Base-by-base conservation (phyloP, 2,329 filamentous ascomycete species). In the Penicillium sp. region DNA sequence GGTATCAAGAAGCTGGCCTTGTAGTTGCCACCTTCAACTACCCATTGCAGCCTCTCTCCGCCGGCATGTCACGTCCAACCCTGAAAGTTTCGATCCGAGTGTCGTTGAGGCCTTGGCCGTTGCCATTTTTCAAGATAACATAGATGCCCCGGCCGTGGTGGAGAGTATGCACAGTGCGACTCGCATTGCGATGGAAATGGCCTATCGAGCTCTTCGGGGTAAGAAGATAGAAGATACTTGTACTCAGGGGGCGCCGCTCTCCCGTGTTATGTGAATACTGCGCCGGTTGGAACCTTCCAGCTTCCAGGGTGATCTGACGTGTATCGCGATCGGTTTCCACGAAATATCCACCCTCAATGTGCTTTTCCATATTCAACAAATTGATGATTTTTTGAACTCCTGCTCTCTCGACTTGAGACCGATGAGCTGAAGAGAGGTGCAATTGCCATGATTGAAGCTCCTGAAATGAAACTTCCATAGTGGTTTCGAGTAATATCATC, bases 281-380 rank as follows among this genome's bases (percentile, higher is more conserved):
- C 87, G 27, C 7, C 6, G 21, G 22, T 27, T 9, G 11, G 14
- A 24, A 5, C 2, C n/a, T 11, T n/a, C 14, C 13, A 14, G 18
- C 85, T 0, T 83, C 82, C 27, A 84, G 86, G 0, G 83, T 79
- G 16, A 89, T 74, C 2, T 75, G 75, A 13, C 74, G 71, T 2
- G 75, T 62, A 58, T 81, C 77, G 52, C 80, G 77, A 70, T 89
- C 84, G 1, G 85, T 89, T 67, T 87, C 83, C 58, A 71, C 72
- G 63, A 83, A 89, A 73, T 85, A 88, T 43, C 86, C 85, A 49
- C 86, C 86, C 73, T 88, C 85, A 42, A 84, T 78, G 69, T 89
- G 85, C 8, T 78, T 73, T 45, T 75, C 66, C 24, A 87, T 77
- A 21, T 73, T 62, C 46, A 88, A 77, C 18, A 73, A 60, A 34